Percentiles rank a stretch among this genome's conserved stretches.
These are phyloP conservation scores for Blastobotrys mokoenaii DNA, from an alignment of 805 yeast species.

Conservation along the genomic window DNA sequence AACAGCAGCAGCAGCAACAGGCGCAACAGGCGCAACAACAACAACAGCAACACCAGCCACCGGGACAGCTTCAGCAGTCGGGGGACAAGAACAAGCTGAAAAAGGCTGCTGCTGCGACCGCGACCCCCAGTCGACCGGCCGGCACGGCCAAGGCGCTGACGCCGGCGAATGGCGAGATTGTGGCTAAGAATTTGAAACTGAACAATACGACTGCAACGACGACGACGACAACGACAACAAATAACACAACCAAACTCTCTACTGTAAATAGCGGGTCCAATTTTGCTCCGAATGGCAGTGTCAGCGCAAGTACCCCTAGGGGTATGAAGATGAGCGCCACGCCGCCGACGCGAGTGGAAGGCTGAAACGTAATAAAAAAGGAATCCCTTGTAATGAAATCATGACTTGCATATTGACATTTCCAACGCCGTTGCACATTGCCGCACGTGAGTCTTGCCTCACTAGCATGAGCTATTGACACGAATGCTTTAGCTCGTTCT, in stretches of 20 bases:
- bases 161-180: not conserved
- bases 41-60: conserved; percentile 6
- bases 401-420: too few relatives aligned
- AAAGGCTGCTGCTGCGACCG: too few relatives aligned
- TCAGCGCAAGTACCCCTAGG: not conserved
- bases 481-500: too few relatives aligned
- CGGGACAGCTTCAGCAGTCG: not conserved
- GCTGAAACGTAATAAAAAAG: not conserved
- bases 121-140: not conserved
- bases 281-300: not conserved
- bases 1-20: conserved; percentile 26
- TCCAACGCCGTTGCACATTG: too few relatives aligned
- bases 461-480: too few relatives aligned
- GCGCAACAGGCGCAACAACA: conserved; percentile 11
- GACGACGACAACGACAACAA: too few relatives aligned
- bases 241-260: not conserved
- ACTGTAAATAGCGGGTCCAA: not conserved
- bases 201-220: too few relatives aligned
- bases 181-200: not conserved
- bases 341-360: conserved; percentile 5
- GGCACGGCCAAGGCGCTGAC: not conserved
- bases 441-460: too few relatives aligned
- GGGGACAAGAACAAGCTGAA: not conserved
- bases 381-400: conserved; percentile 1
- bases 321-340: conserved; percentile 2